Evolutionary conservation across 257 asterid genomes (phyloP).

Genomic region (Solanum verrucosum): DNA sequence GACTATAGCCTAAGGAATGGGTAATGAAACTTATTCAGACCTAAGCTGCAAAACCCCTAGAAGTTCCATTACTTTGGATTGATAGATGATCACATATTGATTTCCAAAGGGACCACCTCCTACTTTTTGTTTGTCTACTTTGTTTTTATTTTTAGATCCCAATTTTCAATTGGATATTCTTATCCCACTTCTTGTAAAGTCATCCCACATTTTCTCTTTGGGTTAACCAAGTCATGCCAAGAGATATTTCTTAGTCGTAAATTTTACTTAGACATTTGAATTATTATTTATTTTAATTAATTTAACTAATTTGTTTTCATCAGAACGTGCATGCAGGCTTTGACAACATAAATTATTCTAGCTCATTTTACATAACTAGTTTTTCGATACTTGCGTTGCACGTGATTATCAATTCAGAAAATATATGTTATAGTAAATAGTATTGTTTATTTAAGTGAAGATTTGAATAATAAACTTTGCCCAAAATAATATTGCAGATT

Average conservation of each 20-base stretch:
- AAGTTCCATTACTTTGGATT: constrained; percentile 2
- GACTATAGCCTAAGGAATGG: not conserved
- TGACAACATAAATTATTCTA: too few species aligned
- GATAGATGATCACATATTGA: constrained; percentile 5
- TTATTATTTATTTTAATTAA: too few species aligned
- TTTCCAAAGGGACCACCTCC: constrained; percentile 14
- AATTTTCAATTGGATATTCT: constrained; percentile 23
- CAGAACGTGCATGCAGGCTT: too few species aligned
- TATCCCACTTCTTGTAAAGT: not conserved
- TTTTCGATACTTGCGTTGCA: too few species aligned
- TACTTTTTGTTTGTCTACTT: not conserved
- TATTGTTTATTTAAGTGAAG: too few species aligned
- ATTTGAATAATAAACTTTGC: too few species aligned
- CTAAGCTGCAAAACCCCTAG: constrained; percentile 1
- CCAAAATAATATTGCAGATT: too few species aligned
- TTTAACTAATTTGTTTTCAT: too few species aligned
- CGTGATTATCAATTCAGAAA: too few species aligned
- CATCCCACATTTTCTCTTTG: not conserved
- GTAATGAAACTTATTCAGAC: not conserved
- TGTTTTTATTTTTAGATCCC: constrained; percentile 8
- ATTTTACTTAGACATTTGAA: not conserved
- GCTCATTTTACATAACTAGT: too few species aligned
- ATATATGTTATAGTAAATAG: too few species aligned
- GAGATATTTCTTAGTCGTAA: not conserved
- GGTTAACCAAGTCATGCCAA: too few species aligned